A percentile compares a stretch with the other conserved stretches of the same genome.
phyloP scores from a whole-genome alignment of 1,284 basidiomycete genomes.

The Trichosporon faecale region DNA sequence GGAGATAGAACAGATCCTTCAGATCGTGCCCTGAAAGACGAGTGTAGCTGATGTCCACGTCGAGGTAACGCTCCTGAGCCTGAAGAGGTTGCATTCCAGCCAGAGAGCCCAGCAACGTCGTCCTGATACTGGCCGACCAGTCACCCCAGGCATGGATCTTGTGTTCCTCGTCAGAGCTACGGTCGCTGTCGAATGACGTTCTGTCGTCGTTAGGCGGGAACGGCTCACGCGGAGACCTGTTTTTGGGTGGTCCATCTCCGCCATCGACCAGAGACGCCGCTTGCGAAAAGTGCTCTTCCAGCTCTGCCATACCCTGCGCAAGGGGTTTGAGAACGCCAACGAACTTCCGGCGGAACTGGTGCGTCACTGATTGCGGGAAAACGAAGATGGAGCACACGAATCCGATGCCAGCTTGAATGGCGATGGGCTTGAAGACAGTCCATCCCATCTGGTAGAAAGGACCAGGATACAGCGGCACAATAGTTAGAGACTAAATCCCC shows the following conservation, averaged over 20 bases:
- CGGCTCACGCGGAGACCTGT: background rate
- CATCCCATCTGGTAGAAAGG: constrained; percentile 39
- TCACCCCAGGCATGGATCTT: constrained; percentile 40
- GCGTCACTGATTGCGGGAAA: constrained; percentile 48
- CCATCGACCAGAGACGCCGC: constrained; percentile 9
- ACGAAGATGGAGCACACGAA: constrained; percentile 39
- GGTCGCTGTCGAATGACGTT: constrained; percentile 11
- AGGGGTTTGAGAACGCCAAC: constrained; percentile 41
- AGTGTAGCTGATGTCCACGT: constrained; percentile 46
- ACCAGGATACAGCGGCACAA: constrained; percentile 36
- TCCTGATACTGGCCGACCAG: constrained; percentile 34
- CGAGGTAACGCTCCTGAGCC: constrained; percentile 45
- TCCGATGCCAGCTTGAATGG: constrained; percentile 43
- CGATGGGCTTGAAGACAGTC: constrained; percentile 48
- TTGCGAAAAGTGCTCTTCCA: constrained; percentile 37
- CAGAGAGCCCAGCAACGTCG: constrained; percentile 35
- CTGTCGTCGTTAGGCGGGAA: constrained; percentile 3
- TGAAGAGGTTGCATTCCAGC: constrained; percentile 43
- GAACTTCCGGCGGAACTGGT: constrained; percentile 45
- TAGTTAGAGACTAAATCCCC: constrained; percentile 37
- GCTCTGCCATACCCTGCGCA: constrained; percentile 28
- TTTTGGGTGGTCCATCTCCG: background rate
- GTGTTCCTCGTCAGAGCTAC: constrained; percentile 3
- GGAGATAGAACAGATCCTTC: constrained; percentile 37
- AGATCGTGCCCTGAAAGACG: constrained; percentile 45